Percentiles rank a stretch among this genome's conserved stretches.
Conservation (phyloP, 768 basidiomycete species). For the Pulveroboletus sp. region DNA sequence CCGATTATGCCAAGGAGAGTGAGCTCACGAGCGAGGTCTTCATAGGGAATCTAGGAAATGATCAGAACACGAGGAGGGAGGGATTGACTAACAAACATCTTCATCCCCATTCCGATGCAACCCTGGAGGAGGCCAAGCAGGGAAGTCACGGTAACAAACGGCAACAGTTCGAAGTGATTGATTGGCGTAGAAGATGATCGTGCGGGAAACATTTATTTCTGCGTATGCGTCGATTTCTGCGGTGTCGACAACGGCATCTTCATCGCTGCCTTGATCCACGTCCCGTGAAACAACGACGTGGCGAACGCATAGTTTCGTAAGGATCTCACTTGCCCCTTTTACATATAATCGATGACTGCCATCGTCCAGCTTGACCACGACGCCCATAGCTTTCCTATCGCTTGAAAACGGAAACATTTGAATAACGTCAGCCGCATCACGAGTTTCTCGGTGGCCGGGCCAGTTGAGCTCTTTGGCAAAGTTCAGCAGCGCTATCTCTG, state of each 20-base stretch:
- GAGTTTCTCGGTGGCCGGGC: slow-evolving; percentile 63
- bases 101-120: slow-evolving; percentile 38
- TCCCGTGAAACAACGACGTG: slow-evolving; percentile 66
- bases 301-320: slow-evolving; percentile 68
- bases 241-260: slow-evolving; percentile 46
- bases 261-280: slow-evolving; percentile 10
- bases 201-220: slow-evolving; percentile 81
- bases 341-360: slow-evolving; percentile 68
- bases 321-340: slow-evolving; percentile 94
- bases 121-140: slow-evolving; percentile 76
- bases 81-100: slow-evolving; percentile 45
- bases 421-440: slow-evolving; percentile 58
- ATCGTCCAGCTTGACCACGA: slow-evolving; percentile 60
- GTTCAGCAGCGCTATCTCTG: slow-evolving; percentile 86
- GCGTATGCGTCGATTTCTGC: slow-evolving; percentile 62
- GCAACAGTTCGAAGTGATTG: slow-evolving; percentile 94
- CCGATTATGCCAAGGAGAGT: slow-evolving; percentile 89
- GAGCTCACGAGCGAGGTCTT: slow-evolving; percentile 65
- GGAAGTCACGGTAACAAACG: slow-evolving; percentile 87
- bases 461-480: slow-evolving; percentile 83
- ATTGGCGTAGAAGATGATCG: slow-evolving; percentile 97
- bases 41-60: slow-evolving; percentile 57
- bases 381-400: slow-evolving; percentile 93
- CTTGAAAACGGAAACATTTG: slow-evolving; percentile 95
- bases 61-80: slow-evolving; percentile 4